Percentiles rank a stretch among this genome's conserved stretches.
These are phyloP conservation scores for Pyricularia pennisetigena DNA, from an alignment of 2,329 filamentous ascomycete genomes.

Conservation along the genomic window DNA sequence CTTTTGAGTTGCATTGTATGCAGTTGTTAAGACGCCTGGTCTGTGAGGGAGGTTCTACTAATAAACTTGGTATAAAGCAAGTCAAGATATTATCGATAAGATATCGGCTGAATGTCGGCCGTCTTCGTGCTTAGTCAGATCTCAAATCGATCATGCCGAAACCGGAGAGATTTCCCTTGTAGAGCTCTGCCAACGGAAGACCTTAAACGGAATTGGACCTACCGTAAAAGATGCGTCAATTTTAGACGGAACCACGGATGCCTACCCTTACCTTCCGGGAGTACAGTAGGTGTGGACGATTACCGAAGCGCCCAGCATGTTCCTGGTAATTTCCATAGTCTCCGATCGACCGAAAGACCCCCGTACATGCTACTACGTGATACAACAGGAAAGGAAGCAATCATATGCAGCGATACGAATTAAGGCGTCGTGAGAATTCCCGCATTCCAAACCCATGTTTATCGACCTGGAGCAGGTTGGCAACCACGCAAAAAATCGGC, in stretches of 20 bases:
- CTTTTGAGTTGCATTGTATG: not conserved
- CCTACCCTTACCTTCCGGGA: not conserved
- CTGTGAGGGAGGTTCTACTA: too few relatives aligned
- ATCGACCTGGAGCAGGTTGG: not conserved
- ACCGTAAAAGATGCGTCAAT: not conserved
- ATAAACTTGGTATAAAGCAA: not conserved
- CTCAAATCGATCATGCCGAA: not conserved
- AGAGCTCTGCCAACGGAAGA: not conserved
- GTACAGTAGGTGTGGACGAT: not conserved
- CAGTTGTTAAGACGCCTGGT: not conserved
- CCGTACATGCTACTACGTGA: not conserved
- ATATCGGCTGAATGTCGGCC: not conserved
- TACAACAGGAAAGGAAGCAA: not conserved
- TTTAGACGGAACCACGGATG: not conserved
- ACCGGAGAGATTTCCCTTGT: not conserved
- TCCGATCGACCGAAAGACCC: not conserved
- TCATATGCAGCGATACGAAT: not conserved
- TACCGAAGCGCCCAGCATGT: not conserved
- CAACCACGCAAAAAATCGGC: not conserved
- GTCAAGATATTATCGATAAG: not conserved
- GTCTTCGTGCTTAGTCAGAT: not conserved
- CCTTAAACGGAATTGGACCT: not conserved
- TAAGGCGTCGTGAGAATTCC: not conserved
- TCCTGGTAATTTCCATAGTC: not conserved
- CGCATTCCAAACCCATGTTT: not conserved